These are phyloP conservation scores for Pisolithus microcarpus DNA, from an alignment of 768 basidiomycete genomes.

Conservation along the genomic window DNA sequence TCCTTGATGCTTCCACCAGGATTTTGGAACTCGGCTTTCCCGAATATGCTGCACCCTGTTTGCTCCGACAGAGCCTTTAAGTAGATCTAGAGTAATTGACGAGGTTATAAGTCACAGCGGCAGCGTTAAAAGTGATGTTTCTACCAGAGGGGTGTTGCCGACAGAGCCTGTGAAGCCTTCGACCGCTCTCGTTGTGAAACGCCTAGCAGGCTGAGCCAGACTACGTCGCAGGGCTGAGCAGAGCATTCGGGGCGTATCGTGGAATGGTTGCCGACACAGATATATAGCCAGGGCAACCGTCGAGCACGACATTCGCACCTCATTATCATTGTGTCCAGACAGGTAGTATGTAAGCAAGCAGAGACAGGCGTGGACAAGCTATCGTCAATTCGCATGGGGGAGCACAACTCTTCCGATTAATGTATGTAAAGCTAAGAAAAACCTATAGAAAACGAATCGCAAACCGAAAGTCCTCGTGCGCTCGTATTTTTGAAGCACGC, in stretches of 20 bases:
- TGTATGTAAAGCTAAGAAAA: background rate
- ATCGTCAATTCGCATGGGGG: background rate
- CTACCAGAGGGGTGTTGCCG: slow-evolving; percentile 88
- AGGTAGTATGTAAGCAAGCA: background rate
- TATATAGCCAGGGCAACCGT: background rate
- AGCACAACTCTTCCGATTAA: slow-evolving; percentile 17
- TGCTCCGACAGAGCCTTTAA: slow-evolving; percentile 75
- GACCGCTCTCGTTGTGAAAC: slow-evolving; percentile 42
- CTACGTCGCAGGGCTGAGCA: slow-evolving; percentile 29
- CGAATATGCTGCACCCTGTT: slow-evolving; percentile 77
- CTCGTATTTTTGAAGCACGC: background rate
- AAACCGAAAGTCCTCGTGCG: background rate
- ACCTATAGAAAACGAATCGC: slow-evolving; percentile 1
- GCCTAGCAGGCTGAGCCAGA: slow-evolving; percentile 16
- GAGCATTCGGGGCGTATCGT: background rate
- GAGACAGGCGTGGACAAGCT: background rate
- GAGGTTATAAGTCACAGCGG: background rate
- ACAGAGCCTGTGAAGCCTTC: slow-evolving; percentile 83
- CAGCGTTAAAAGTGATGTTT: slow-evolving; percentile 5
- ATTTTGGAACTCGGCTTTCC: slow-evolving; percentile 98
- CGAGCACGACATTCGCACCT: slow-evolving; percentile 16
- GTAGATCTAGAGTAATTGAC: slow-evolving; percentile 52
- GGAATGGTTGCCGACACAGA: background rate
- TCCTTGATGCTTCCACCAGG: slow-evolving; percentile 98
- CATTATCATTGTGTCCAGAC: background rate